Base-by-base conservation (phyloP, 2,329 filamentous ascomycete species). In the Colletotrichum somersetense region DNA sequence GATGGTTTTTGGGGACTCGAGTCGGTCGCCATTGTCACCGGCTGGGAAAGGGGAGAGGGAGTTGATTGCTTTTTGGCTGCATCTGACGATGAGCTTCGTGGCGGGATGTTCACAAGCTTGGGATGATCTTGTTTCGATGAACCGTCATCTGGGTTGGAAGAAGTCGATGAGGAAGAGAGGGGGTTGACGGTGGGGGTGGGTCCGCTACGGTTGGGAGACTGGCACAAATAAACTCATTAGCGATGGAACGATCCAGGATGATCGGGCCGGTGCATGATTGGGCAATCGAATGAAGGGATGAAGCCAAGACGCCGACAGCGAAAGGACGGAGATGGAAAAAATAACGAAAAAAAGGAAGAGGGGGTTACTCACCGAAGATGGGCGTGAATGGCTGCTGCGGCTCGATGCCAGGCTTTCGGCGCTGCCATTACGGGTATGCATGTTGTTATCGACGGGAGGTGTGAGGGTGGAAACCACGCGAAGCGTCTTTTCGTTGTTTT, bases 31-130 rank as follows among this genome's bases (percentile, higher is more conserved):
- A 91, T 91, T 53, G 86, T 89, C 77, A 89, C 86, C 76, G 92
- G 91, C 80, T 91, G 91, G 8, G 93, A 95, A 62, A 95, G 85
- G 67, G 93, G 92, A 59, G 93, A 95, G 5, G 92, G 91, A 77
- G 88, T 92, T 74, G 84, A 85, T 62, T 88, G 82, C 78, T 92
- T 88, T 83, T 93, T 94, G 67, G 84, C 83, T 71, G 88, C 89
- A 84, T 93, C 91, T 77, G 89, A 84, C 69, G 89, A 89, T 65
- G 91, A 92, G 74, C 84, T 87, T 77, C 91, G 87, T 66, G 89
- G 84, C 74, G 91, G 89, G 75, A 90, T 86, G 77, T 85, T 90
- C 69, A 91, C 85, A 73, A 84, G 79, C 79, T 87, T 87, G 53
- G 84, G 80, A 77, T 88, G 83, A 77, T 91, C 89, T 76, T 85